Base-by-base conservation (phyloP, 1,139 yeast species). In the Magnusiomyces ingens region DNA sequence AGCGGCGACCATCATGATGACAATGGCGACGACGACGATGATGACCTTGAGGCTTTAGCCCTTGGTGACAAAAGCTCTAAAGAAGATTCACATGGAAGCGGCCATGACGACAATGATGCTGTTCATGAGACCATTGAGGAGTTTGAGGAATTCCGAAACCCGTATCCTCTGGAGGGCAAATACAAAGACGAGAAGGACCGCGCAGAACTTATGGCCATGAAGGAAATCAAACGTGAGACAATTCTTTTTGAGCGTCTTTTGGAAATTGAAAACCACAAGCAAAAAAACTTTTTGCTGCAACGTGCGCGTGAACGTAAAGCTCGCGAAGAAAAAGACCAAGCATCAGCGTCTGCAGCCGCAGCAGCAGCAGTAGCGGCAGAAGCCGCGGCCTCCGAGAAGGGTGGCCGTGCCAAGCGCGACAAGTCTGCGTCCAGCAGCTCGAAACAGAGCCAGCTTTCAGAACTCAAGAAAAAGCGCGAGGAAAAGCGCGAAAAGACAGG, bases 81-180 rank as follows among this genome's bases (percentile, higher is more conserved):
- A 17, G 12, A 49, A 44, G 19, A 17, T 26, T 4, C 42, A 36
- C 29, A 41, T 45, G 11, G 36, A 48, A 21, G 47, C n/a, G 29
- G 13, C 41, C 61, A 36, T 62, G 64, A 51, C 69, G 64, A 52
- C 67, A 68, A 50, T 35, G 17, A 17, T 55, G 60, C 26, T 62
- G 58, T 5, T 60, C 53, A 47, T 58, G 56, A 45, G 60, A 57
- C 11, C 58, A 55, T 5, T 26, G 58, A 52, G 22, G 60, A 60
- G 22, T 51, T 11, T 45, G 73, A 72, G 53, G 65, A 57, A 8
- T 70, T 67, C 22, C 74, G 73, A 52, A 78, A 85, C 60, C 99
- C 98, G 6, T 93, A 91, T 67, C 99, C 99, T 1, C 71, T 93
- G 55, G 97, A 90, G 66, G 96, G 96, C 15, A 89, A 89, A 65